These are phyloP conservation scores for Boletus patriciae DNA, from an alignment of 768 basidiomycete species.

Conservation along the genomic window DNA sequence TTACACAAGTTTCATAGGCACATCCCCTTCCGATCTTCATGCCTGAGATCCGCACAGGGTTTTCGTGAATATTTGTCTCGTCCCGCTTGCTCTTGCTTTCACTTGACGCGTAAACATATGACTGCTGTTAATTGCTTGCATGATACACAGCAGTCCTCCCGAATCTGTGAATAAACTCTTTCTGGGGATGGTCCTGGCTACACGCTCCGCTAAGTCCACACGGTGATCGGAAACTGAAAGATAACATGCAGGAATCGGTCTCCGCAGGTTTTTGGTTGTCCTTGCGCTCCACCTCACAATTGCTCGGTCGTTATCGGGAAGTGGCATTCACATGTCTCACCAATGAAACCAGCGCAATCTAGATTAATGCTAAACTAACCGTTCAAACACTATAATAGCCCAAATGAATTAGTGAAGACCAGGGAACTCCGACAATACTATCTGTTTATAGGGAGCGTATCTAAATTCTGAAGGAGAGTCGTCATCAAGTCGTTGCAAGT, in stretches of 20 bases:
- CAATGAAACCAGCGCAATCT: background rate
- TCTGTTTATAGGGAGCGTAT: slow-evolving; percentile 15
- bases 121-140: background rate
- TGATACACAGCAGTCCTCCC: background rate
- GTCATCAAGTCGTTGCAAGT: slow-evolving; percentile 13
- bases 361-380: slow-evolving; percentile 9
- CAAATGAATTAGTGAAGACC: slow-evolving; percentile 16
- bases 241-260: background rate
- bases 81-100: background rate
- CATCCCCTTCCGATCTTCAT: slow-evolving; percentile 72
- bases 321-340: background rate
- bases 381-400: slow-evolving; percentile 11
- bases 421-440: background rate
- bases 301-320: background rate
- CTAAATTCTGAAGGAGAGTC: slow-evolving; percentile 18
- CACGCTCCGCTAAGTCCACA: background rate
- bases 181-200: background rate
- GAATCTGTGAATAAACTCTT: background rate
- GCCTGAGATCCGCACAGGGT: slow-evolving; percentile 48
- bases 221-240: background rate
- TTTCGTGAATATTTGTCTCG: slow-evolving; percentile 37
- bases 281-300: background rate
- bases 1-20: slow-evolving; percentile 41
- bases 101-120: background rate
- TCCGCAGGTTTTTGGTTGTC: background rate